Evolutionary conservation across 495 filamentous ascomycete species (phyloP).

Genomic region (Darksidea phi): DNA sequence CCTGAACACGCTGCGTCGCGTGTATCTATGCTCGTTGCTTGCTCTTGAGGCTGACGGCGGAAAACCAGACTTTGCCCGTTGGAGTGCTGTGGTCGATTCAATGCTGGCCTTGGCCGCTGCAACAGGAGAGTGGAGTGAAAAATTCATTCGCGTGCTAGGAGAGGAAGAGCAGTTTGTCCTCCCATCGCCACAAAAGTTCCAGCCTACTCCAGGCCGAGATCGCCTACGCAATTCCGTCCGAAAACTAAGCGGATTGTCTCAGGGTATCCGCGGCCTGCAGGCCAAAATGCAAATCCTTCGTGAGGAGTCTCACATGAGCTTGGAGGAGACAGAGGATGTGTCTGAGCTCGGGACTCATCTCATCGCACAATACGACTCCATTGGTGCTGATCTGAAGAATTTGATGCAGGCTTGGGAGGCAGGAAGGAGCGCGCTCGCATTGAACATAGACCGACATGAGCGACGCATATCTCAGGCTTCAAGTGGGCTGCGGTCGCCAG

Average conservation of each 20-base stretch:
- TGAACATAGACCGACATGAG: constrained; percentile 70
- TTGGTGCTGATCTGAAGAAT: constrained; percentile 78
- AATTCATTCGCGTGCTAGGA: constrained; percentile 66
- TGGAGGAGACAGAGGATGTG: constrained; percentile 71
- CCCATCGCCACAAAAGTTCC: constrained; percentile 64
- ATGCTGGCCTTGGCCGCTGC: constrained; percentile 62
- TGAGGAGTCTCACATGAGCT: constrained; percentile 77
- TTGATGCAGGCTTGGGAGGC: constrained; percentile 90
- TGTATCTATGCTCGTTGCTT: constrained; percentile 81
- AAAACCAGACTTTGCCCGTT: constrained; percentile 73
- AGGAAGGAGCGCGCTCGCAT: constrained; percentile 71
- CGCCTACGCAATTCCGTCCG: constrained; percentile 79
- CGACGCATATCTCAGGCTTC: constrained; percentile 59
- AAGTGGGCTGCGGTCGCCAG: constrained; percentile 65
- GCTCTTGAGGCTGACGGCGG: constrained; percentile 85
- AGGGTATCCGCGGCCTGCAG: constrained; percentile 87
- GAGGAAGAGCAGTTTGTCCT: constrained; percentile 68
- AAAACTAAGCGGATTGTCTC: constrained; percentile 80
- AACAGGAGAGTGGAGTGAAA: constrained; percentile 54
- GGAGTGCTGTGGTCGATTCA: constrained; percentile 74
- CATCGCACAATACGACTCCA: constrained; percentile 88
- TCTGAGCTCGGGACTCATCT: constrained; percentile 71
- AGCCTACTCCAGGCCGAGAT: constrained; percentile 73
- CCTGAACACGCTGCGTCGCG: constrained; percentile 74
- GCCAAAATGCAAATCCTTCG: constrained; percentile 91